Base-by-base conservation (phyloP, 1,284 basidiomycete genomes). In the Anthracocystis panici-leucophaei region DNA sequence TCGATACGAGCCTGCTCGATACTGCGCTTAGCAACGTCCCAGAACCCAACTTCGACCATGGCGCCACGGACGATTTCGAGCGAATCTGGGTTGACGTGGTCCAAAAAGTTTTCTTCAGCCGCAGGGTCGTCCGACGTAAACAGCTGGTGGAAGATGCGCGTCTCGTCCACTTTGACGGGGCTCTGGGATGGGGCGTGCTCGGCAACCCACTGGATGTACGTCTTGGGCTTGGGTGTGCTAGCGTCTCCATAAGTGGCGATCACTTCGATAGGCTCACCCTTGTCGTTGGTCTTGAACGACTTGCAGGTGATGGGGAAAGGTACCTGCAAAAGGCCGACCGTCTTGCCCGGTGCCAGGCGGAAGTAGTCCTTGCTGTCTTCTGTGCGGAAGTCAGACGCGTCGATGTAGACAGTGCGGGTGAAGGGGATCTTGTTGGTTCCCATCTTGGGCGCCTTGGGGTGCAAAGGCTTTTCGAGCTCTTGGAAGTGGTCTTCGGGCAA, bases 141-240 rank as follows among this genome's bases (percentile, higher is more conserved):
- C 12, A 99, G 88, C 42, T 91, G 92, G 84, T 94, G 90, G 89
- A 98, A 98, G 82, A 97, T 90, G 55, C 95, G 91, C 42, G 92
- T 93, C 87, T 99, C 94, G 84, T 94, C 91, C 74, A 99, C 88
- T 53, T 87, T 87, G 45, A 98, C 91, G 11, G 95, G 94, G 71
- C 92, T 93, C 12, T 91, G 89, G 0, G 91, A 91, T 7, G 91
- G 87, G 12, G 89, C 88, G 81, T 95, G 92, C 77, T 93, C 91
- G 46, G 93, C 94, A 18, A 99, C 93, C 97, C 97, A 99, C 85
- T 99, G 97, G 83, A 99, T 94, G 87, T 92, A 99, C 16, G 95
- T 92, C 86, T 97, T 97, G 33, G 95, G 92, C 85, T 97, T 98
- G 55, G 75, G 59, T 86, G 90, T 91, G 44, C 49, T 61, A 31